Conservation (phyloP, 345 rosid genomes). For the Ailanthus altissimus region DNA sequence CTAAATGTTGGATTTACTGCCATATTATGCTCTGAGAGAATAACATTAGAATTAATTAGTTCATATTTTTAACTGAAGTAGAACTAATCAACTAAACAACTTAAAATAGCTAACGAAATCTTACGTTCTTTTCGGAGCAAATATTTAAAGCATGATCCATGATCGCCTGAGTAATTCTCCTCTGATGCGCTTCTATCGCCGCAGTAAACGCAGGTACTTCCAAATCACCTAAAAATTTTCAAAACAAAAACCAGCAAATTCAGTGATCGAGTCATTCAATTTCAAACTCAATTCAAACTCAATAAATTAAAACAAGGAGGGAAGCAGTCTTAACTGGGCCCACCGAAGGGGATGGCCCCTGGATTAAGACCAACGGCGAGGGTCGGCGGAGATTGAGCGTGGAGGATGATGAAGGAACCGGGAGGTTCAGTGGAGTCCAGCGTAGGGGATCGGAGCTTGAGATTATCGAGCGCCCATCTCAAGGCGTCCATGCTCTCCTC, state of each 20-base stretch:
- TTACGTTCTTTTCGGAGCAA: slow-evolving; percentile 54
- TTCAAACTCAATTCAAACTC: neutral
- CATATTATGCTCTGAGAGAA: too few relatives aligned
- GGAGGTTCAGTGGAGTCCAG: slow-evolving; percentile 41
- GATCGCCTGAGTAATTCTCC: slow-evolving; percentile 63
- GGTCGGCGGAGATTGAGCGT: slow-evolving; percentile 81
- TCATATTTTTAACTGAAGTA: neutral
- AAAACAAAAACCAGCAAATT: neutral
- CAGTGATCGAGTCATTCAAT: slow-evolving; percentile 6
- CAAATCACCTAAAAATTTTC: slow-evolving; percentile 48
- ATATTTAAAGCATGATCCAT: slow-evolving; percentile 61
- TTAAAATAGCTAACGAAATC: slow-evolving; percentile 2
- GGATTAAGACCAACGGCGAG: slow-evolving; percentile 73
- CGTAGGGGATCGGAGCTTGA: slow-evolving; percentile 63
- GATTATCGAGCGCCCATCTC: slow-evolving; percentile 74
- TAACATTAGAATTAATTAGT: neutral
- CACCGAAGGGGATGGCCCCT: slow-evolving; percentile 88
- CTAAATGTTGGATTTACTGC: too few relatives aligned
- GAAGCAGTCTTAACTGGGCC: slow-evolving; percentile 59
- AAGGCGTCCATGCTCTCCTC: slow-evolving; percentile 91
- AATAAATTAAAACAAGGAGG: neutral
- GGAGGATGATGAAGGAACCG: slow-evolving; percentile 64
- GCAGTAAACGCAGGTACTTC: slow-evolving; percentile 89
- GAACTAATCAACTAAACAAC: neutral
- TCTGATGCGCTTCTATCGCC: slow-evolving; percentile 87